Base-by-base conservation (phyloP, 2,329 filamentous ascomycete genomes). In the Chaetomium olivaceum region DNA sequence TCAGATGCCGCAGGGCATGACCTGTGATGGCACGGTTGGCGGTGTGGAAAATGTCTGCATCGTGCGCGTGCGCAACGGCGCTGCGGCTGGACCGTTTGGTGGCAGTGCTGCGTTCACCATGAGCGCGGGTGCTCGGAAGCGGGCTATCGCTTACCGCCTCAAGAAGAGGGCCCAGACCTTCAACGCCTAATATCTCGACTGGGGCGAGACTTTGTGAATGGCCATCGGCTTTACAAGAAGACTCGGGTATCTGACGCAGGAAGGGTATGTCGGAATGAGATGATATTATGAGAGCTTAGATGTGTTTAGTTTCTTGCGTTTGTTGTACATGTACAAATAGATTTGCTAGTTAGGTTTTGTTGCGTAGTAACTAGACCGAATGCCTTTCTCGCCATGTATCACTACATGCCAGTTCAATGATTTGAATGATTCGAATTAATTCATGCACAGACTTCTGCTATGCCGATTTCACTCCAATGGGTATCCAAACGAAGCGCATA, bases 1-100 rank as follows among this genome's bases (percentile, higher is more conserved):
- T 63, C 82, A 87, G 76, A 89, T 90, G 85, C 88, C 88, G 25
- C 68, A 74, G n/a, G 88, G 87, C 62, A 90, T 89, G 87, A 88
- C 85, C 31, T 91, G 88, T 77, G 80, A 83, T 31, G 88, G 81
- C 63, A 80, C 79, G 52, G 84, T 84, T 8, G 87, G 82, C 61
- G 86, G 85, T 29, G 87, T 82, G 16, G 71, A 79, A 67, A 86
- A 87, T 71, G 87, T 90, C 71, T 91, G 88, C 78, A 77, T 90
- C 65, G 86, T 88, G 36, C 84, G 87, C 65, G 79, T 90, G 64
- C 83, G 86, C 73, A 91, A 91, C 79, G 72, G 76, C 3, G 85
- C 88, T 14, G 77, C 82, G 21, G 86, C 87, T 11, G 87, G 87
- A 5, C 88, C 88, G 25, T 90, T 91, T 69, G 88, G 88, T 72